These are phyloP conservation scores for Priceomyces medius DNA, from an alignment of 805 yeast species.

Conservation along the genomic window DNA sequence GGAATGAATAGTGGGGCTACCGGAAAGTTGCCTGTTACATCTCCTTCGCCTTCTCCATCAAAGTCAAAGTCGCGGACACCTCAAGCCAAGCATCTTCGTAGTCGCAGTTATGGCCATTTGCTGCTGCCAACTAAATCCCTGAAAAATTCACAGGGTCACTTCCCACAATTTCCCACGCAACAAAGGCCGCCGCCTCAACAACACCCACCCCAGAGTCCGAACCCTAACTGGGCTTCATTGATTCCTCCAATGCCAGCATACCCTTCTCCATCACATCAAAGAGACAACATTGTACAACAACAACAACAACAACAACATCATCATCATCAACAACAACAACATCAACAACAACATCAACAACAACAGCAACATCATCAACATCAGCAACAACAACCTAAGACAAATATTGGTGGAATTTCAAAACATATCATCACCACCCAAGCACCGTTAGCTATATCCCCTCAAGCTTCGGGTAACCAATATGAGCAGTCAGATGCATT, in stretches of 20 bases:
- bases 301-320: not conserved
- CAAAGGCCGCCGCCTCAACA: conserved; percentile 4
- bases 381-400: not conserved
- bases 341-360: not conserved
- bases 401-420: no score
- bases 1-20: not conserved
- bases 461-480: not conserved
- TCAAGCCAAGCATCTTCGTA: conserved; percentile 1
- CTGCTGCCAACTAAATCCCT: not conserved
- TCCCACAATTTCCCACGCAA: not conserved
- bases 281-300: conserved; percentile 4
- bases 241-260: conserved; percentile 35
- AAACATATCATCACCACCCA: no score
- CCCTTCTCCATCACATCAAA: conserved; percentile 15
- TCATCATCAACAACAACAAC: not conserved
- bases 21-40: conserved; percentile 3
- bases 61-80: not conserved
- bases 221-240: conserved; percentile 28
- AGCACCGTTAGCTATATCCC: no score
- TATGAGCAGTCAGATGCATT: not conserved
- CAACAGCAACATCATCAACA: conserved; percentile 4
- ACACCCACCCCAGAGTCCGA: conserved; percentile 5
- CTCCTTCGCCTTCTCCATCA: conserved; percentile 2
- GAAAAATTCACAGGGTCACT: not conserved
- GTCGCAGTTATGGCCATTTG: conserved; percentile 4